Percentiles rank a stretch among this genome's conserved stretches.
Evolutionary conservation across 2,329 filamentous ascomycete genomes (phyloP).

Genomic region (Pyrenochaeta sp.): DNA sequence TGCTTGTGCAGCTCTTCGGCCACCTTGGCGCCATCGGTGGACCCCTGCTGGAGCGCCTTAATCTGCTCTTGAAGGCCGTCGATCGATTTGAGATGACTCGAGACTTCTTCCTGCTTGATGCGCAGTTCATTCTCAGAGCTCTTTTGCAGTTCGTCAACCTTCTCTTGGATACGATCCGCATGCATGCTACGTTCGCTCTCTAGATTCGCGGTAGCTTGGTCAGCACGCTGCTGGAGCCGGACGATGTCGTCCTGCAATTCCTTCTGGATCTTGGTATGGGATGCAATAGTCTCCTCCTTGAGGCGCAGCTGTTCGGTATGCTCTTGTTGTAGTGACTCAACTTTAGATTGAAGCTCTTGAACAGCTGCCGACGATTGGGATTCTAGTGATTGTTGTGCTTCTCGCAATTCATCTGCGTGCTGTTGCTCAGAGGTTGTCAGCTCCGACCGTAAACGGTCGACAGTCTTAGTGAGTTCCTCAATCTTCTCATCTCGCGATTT

Average conservation of each 20-base stretch:
- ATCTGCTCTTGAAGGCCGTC: conserved; percentile 46
- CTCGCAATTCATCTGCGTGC: conserved; percentile 33
- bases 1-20: conserved; percentile 44
- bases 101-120: conserved; percentile 40
- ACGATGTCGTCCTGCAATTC: conserved; percentile 38
- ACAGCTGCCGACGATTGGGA: conserved; percentile 38
- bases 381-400: conserved; percentile 36
- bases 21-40: conserved; percentile 42
- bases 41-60: conserved; percentile 42
- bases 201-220: conserved; percentile 38
- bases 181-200: conserved; percentile 42
- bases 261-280: conserved; percentile 31
- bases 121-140: conserved; percentile 31
- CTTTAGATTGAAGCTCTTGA: conserved; percentile 44
- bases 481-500: conserved; percentile 40
- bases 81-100: conserved; percentile 41
- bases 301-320: conserved; percentile 43
- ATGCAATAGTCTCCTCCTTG: conserved; percentile 43
- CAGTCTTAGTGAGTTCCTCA: conserved; percentile 32
- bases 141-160: conserved; percentile 40
- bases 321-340: conserved; percentile 39
- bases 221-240: conserved; percentile 39
- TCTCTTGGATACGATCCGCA: conserved; percentile 33
- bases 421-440: conserved; percentile 30
- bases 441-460: conserved; percentile 37